A percentile compares a stretch with the other conserved stretches of the same genome.
phyloP scores from a whole-genome alignment of 768 basidiomycete species.

The Leucosporidium scottii region DNA sequence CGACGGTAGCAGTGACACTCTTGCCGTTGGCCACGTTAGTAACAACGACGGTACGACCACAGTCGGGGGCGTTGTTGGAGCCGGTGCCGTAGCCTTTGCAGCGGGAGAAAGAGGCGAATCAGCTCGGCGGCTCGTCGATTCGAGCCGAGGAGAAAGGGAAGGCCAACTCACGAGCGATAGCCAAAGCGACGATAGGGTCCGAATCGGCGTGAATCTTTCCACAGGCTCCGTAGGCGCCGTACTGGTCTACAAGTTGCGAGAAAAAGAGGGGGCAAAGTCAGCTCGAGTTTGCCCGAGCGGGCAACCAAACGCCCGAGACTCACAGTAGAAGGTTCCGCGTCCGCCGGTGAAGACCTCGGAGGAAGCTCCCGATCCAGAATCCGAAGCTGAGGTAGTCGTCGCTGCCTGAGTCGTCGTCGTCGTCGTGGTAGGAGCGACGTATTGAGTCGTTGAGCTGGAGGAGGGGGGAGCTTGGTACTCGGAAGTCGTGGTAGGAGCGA shows the following conservation, averaged over 20 bases:
- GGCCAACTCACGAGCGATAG: slow-evolving; percentile 55
- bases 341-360: slow-evolving; percentile 16
- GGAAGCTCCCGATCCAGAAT: background rate
- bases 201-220: slow-evolving; percentile 56
- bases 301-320: background rate
- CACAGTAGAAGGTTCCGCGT: slow-evolving; percentile 10
- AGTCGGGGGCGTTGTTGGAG: slow-evolving; percentile 26
- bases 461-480: no score
- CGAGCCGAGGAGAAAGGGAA: background rate
- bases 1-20: slow-evolving; percentile 58
- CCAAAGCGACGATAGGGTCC: slow-evolving; percentile 41
- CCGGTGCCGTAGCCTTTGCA: slow-evolving; percentile 9
- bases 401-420: slow-evolving; percentile 8
- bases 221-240: slow-evolving; percentile 72
- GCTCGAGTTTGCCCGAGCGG: background rate
- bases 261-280: no score
- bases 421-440: background rate
- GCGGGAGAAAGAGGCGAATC: no score
- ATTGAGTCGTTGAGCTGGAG: no score
- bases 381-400: background rate
- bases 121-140: no score
- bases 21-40: slow-evolving; percentile 49
- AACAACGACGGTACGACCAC: slow-evolving; percentile 58
- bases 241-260: slow-evolving; percentile 40
- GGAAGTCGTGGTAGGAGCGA: no score